Evolutionary conservation across 768 basidiomycete species (phyloP).

Genomic region (Termitomyces sp.): DNA sequence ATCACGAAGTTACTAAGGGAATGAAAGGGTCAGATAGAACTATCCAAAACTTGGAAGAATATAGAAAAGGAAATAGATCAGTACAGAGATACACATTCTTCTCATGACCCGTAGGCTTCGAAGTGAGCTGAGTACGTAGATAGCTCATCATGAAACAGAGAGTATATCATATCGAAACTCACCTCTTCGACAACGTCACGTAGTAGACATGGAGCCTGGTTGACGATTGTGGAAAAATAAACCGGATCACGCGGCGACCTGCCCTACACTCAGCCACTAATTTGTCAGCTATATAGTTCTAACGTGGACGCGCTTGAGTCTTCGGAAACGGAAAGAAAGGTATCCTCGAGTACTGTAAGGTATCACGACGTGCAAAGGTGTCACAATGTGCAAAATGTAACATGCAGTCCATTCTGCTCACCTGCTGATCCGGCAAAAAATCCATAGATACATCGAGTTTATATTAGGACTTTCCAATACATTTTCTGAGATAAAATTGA

Average conservation of each 20-base stretch:
- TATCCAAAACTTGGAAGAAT: too few relatives aligned
- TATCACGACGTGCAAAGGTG: too few relatives aligned
- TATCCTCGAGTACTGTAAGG: too few relatives aligned
- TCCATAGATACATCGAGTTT: too few relatives aligned
- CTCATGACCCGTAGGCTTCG: conserved; percentile 50
- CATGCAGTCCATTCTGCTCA: too few relatives aligned
- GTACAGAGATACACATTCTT: conserved; percentile 39
- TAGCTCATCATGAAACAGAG: conserved; percentile 9
- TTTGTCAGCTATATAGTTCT: background rate
- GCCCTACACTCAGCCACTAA: background rate
- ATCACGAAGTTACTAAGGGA: background rate
- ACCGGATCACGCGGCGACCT: background rate
- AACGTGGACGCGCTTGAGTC: too few relatives aligned
- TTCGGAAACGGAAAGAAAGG: too few relatives aligned
- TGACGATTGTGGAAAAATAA: background rate
- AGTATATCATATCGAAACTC: background rate
- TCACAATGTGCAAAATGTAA: too few relatives aligned
- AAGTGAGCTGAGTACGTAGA: conserved; percentile 55
- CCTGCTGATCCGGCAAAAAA: too few relatives aligned
- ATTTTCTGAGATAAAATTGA: too few relatives aligned
- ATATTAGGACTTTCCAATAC: too few relatives aligned
- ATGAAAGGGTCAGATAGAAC: background rate
- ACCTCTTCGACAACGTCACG: background rate
- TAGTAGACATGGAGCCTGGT: too few relatives aligned
- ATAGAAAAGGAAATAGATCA: conserved; percentile 23